These are phyloP conservation scores for Oryza longistaminata DNA, from an alignment of 176 grass and related monocot species.

Conservation along the genomic window DNA sequence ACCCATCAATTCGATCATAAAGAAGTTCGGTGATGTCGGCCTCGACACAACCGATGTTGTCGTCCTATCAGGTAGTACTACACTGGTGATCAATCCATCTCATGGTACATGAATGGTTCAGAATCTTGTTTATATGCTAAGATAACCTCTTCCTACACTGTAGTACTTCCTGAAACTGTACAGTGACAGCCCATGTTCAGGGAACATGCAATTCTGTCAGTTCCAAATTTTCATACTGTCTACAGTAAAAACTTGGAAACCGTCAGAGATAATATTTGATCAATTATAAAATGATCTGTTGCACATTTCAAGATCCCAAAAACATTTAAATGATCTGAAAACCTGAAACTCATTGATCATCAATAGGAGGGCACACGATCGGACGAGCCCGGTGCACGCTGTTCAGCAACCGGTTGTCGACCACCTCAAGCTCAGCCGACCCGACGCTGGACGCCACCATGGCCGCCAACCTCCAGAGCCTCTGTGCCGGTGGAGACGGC, in stretches of 20 bases:
- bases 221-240: neutral
- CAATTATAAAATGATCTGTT: neutral
- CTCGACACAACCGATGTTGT: constrained; percentile 80
- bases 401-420: constrained; percentile 57
- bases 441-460: constrained; percentile 64
- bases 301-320: neutral
- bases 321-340: neutral
- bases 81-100: neutral
- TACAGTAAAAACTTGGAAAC: neutral
- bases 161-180: neutral
- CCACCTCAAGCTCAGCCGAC: constrained; percentile 22
- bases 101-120: neutral
- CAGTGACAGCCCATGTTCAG: neutral
- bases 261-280: neutral
- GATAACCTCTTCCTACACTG: neutral
- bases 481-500: constrained; percentile 65
- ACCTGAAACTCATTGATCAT: neutral
- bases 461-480: constrained; percentile 45
- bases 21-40: constrained; percentile 57
- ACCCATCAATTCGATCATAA: constrained; percentile 44
- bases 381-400: constrained; percentile 56
- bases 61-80: constrained; percentile 59
- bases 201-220: neutral
- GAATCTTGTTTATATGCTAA: neutral
- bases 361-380: constrained; percentile 73